Conservation (phyloP, 371 early-diverging fungal genomes). For the Rhizopus stolonifer region DNA sequence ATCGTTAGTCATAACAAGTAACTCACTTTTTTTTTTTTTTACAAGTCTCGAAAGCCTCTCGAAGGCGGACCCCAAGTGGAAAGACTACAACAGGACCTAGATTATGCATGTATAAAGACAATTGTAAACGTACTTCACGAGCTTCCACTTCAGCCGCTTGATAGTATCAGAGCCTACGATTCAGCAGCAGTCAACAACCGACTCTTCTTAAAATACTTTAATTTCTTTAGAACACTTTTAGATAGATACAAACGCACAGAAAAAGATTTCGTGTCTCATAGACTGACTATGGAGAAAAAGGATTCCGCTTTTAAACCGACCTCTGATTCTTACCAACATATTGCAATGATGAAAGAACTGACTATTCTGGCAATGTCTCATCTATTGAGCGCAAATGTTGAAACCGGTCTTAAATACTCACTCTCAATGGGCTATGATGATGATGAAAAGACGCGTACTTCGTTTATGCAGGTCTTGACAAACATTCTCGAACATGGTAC, state of each 20-base stretch:
- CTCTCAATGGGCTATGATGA: constrained; percentile 90
- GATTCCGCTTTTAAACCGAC: constrained; percentile 4
- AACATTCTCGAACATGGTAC: constrained; percentile 86
- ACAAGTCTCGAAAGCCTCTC: constrained; percentile 20
- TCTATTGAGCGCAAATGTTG: constrained; percentile 87
- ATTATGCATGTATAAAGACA: constrained; percentile 80
- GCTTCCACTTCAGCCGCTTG: constrained; percentile 80
- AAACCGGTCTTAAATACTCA: constrained; percentile 85
- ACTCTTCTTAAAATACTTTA: constrained; percentile 81
- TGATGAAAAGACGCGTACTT: constrained; percentile 81
- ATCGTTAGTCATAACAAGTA: not conserved
- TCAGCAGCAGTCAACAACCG: constrained; percentile 64
- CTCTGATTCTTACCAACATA: constrained; percentile 40
- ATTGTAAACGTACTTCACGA: constrained; percentile 76
- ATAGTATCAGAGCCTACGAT: constrained; percentile 58
- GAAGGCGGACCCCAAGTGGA: constrained; percentile 37
- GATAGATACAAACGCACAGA: constrained; percentile 74
- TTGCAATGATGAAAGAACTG: constrained; percentile 71
- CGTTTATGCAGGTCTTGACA: constrained; percentile 90
- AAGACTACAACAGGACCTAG: constrained; percentile 75
- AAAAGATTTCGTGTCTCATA: constrained; percentile 10
- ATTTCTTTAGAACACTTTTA: constrained; percentile 81
- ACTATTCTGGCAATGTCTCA: constrained; percentile 87
- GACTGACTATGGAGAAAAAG: not conserved
- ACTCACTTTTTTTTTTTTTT: too few relatives aligned